Evolutionary conservation across 176 grass and related monocot species (phyloP).

Genomic region (Triticum turgidum): DNA sequence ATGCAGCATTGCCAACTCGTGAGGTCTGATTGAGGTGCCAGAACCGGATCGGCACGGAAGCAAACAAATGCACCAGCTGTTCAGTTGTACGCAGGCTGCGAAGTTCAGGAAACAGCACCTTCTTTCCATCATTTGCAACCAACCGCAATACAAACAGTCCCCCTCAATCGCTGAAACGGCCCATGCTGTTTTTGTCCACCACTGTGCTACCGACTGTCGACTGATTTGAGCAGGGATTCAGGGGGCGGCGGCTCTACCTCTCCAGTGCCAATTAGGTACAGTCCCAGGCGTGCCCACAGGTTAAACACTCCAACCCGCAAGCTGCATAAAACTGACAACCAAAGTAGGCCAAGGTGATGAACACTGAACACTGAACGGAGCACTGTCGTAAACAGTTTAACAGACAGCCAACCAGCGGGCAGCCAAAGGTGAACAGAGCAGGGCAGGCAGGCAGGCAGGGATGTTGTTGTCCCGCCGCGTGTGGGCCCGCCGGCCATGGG

Average conservation of each 20-base stretch:
- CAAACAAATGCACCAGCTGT: neutral
- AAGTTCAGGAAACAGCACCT: neutral
- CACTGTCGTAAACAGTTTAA: neutral
- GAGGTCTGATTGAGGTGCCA: neutral
- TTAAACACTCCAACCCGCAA: no score
- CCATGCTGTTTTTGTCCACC: neutral
- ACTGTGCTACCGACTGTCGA: neutral
- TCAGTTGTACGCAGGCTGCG: neutral
- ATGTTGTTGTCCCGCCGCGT: neutral
- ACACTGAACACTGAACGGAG: neutral
- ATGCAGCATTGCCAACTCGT: neutral
- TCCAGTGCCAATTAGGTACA: no score
- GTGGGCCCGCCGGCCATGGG: neutral
- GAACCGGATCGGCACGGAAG: neutral
- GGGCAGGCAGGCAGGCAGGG: neutral
- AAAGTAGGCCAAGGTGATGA: neutral
- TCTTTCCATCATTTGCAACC: neutral
- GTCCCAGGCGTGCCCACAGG: neutral
- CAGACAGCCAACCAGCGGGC: neutral
- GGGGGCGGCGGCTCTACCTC: no score
- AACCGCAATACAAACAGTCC: neutral
- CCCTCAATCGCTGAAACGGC: neutral
- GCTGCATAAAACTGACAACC: neutral
- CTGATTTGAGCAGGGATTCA: neutral
- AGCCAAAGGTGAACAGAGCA: neutral